Evolutionary conservation across 2,329 filamentous ascomycete species (phyloP).

Genomic region (Penicillium sp.): DNA sequence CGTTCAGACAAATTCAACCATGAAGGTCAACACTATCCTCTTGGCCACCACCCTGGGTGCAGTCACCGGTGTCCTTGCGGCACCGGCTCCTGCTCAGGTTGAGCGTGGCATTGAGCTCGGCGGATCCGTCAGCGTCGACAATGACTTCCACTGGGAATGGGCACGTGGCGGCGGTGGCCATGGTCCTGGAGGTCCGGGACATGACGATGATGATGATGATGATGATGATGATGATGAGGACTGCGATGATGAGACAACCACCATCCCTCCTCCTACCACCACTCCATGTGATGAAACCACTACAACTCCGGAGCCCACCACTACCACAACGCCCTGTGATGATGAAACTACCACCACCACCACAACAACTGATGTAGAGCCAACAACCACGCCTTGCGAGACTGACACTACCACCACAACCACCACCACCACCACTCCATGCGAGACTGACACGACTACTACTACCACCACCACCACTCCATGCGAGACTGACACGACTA

Average conservation of each 20-base stretch:
- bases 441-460: background rate
- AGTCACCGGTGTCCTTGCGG: constrained; percentile 16
- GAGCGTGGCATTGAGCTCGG: constrained; percentile 2
- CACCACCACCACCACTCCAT: constrained; percentile 1
- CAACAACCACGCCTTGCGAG: background rate
- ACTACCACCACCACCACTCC: background rate
- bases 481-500: constrained; percentile 7
- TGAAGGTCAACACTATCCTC: constrained; percentile 15
- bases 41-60: constrained; percentile 17
- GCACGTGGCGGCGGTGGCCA: background rate
- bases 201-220: constrained; percentile 4
- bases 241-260: background rate
- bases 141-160: constrained; percentile 1
- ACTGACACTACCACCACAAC: background rate
- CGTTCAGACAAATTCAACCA: constrained; percentile 12
- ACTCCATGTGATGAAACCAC: background rate
- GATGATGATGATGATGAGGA: background rate
- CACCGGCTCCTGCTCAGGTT: constrained; percentile 8
- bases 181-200: background rate
- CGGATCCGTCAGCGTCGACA: background rate
- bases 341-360: background rate
- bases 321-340: background rate
- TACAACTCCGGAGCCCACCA: background rate
- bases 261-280: constrained; percentile 1
- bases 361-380: background rate